phyloP scores from a whole-genome alignment of 768 basidiomycete species.

The Boletus huronensis region DNA sequence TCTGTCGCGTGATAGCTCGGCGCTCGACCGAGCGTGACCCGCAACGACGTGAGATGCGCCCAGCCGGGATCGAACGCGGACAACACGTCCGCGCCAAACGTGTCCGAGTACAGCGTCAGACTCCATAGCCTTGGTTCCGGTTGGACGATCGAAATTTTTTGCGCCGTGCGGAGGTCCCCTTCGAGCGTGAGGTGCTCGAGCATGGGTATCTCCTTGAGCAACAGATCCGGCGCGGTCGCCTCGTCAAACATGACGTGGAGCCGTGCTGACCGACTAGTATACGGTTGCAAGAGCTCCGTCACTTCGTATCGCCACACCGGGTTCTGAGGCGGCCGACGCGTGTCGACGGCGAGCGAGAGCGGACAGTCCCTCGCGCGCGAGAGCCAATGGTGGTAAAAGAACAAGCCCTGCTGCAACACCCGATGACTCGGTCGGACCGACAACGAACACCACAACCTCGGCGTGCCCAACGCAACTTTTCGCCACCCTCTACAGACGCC shows the following conservation, averaged over 20 bases:
- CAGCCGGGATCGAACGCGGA: slow-evolving; percentile 12
- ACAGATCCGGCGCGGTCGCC: slow-evolving; percentile 3
- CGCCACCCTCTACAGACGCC: slow-evolving; percentile 44
- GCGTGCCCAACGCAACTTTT: slow-evolving; percentile 35
- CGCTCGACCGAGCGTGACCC: neutral
- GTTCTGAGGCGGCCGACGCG: slow-evolving; percentile 7
- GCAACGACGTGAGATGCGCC: slow-evolving; percentile 14
- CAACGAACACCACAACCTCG: slow-evolving; percentile 48
- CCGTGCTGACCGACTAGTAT: slow-evolving; percentile 6
- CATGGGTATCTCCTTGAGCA: slow-evolving; percentile 19
- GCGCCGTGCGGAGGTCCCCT: slow-evolving; percentile 2
- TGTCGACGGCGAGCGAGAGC: slow-evolving; percentile 21
- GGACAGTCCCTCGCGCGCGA: slow-evolving; percentile 18
- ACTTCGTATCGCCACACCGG: slow-evolving; percentile 22
- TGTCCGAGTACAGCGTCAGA: slow-evolving; percentile 7
- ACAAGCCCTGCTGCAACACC: slow-evolving; percentile 9
- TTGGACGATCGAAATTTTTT: slow-evolving; percentile 10
- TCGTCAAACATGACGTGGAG: slow-evolving; percentile 15
- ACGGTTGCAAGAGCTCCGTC: slow-evolving; percentile 21
- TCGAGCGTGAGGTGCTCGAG: slow-evolving; percentile 18
- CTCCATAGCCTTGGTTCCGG: slow-evolving; percentile 6
- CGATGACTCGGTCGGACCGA: slow-evolving; percentile 8
- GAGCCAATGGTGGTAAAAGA: slow-evolving; percentile 18
- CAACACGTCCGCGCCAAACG: slow-evolving; percentile 1
- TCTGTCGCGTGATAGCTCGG: neutral